phyloP scores from a whole-genome alignment of 1,139 yeast genomes.

The Nakaseomyces glabratus region DNA sequence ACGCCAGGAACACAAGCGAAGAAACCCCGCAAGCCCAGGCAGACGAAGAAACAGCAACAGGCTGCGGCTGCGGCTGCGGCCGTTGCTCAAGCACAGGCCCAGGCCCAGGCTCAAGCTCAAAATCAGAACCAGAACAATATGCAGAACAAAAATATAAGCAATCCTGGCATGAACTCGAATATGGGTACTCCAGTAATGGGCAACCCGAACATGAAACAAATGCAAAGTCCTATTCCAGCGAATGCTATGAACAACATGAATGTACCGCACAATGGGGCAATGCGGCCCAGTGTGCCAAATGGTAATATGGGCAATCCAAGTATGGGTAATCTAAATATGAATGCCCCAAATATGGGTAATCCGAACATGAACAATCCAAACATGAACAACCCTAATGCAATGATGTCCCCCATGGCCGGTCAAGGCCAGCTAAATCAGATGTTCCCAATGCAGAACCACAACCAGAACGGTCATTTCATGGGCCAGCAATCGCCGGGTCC shows the following conservation, averaged over 20 bases:
- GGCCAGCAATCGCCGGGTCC: slow-evolving; percentile 1
- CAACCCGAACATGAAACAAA: background rate
- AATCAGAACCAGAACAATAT: slow-evolving; percentile 6
- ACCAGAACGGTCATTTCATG: background rate
- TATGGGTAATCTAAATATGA: too few species aligned
- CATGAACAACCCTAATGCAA: background rate
- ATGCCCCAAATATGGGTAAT: too few species aligned
- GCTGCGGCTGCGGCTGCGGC: slow-evolving; percentile 18
- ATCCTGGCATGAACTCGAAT: slow-evolving; percentile 1
- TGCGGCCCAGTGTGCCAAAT: too few species aligned
- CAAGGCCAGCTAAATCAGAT: slow-evolving; percentile 1
- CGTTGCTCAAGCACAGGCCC: slow-evolving; percentile 10
- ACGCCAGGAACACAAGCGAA: slow-evolving; percentile 12
- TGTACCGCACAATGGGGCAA: background rate
- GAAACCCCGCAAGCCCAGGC: slow-evolving; percentile 28
- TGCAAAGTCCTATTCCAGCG: slow-evolving; percentile 1
- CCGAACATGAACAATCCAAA: background rate
- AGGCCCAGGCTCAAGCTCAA: slow-evolving; percentile 8
- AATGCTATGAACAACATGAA: background rate
- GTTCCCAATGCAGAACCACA: background rate
- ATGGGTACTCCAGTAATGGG: background rate
- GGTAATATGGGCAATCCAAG: too few species aligned
- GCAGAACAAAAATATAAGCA: background rate
- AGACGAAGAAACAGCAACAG: slow-evolving; percentile 17
- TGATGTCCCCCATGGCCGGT: slow-evolving; percentile 2